Conservation (phyloP, 2,329 filamentous ascomycete genomes). For the Trichoderma sp. region DNA sequence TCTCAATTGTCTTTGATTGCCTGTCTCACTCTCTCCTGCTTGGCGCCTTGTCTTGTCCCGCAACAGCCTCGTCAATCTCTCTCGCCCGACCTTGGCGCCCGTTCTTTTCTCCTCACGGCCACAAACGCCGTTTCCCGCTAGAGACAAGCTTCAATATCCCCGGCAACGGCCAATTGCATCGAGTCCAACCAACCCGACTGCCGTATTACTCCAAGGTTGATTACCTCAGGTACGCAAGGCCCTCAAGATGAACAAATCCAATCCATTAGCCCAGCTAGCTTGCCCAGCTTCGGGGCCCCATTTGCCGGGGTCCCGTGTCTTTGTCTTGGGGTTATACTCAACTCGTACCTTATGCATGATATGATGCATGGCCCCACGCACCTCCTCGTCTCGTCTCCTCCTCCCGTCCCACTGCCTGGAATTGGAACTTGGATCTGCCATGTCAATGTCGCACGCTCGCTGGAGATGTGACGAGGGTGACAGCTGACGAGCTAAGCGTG, state of each 20-base stretch:
- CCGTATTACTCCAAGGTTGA: not conserved
- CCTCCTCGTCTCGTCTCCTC: not conserved
- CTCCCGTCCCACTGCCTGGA: constrained; percentile 13
- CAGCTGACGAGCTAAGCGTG: constrained; percentile 15
- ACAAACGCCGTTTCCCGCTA: not conserved
- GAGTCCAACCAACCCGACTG: not conserved
- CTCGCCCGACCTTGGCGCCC: not conserved
- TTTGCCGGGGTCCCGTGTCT: constrained; percentile 17
- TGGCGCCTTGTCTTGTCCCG: not conserved
- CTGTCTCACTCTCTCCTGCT: not conserved
- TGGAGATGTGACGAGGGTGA: not conserved
- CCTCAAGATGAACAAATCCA: not conserved
- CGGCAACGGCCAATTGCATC: not conserved
- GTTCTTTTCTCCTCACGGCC: not conserved
- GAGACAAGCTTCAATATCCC: not conserved
- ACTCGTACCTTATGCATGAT: constrained; percentile 1
- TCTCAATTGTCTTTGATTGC: not conserved
- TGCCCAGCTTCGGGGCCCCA: not conserved
- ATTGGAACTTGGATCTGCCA: constrained; percentile 2
- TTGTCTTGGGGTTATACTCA: not conserved
- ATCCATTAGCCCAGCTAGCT: not conserved
- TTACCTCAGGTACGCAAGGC: not conserved
- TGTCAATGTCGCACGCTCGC: not conserved
- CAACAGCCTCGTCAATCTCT: not conserved
- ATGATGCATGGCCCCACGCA: not conserved